Evolutionary conservation across 2,329 filamentous ascomycete species (phyloP).

Genomic region (Talaromyces rugulosus): DNA sequence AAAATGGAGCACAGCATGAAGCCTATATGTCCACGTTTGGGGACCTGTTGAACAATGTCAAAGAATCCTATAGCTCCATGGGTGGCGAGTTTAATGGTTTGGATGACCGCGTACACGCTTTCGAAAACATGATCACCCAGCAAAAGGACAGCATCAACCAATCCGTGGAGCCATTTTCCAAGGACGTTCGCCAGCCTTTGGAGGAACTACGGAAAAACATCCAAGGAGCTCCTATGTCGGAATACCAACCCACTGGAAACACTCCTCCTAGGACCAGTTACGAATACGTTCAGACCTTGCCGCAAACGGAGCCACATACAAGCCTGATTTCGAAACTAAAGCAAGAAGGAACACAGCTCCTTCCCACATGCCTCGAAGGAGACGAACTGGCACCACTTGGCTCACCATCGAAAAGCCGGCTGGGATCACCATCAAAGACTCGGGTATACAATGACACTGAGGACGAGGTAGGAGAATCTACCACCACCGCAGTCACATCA

Average conservation of each 20-base stretch:
- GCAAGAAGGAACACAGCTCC: slow-evolving; percentile 32
- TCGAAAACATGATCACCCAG: slow-evolving; percentile 64
- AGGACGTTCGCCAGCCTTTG: slow-evolving; percentile 64
- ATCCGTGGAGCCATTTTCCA: slow-evolving; percentile 57
- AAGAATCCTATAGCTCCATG: slow-evolving; percentile 68
- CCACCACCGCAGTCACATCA: slow-evolving; percentile 22
- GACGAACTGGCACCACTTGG: slow-evolving; percentile 20
- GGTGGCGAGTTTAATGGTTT: slow-evolving; percentile 66
- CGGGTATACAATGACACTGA: slow-evolving; percentile 50
- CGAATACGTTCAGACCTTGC: slow-evolving; percentile 72
- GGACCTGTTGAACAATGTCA: slow-evolving; percentile 62
- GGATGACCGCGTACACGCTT: slow-evolving; percentile 61
- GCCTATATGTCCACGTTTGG: slow-evolving; percentile 65
- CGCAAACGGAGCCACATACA: slow-evolving; percentile 66
- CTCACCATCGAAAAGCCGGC: slow-evolving; percentile 18
- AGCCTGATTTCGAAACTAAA: slow-evolving; percentile 51
- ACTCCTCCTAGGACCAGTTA: slow-evolving; percentile 82
- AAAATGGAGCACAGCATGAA: slow-evolving; percentile 74
- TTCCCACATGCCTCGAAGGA: slow-evolving; percentile 27
- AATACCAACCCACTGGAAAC: slow-evolving; percentile 79
- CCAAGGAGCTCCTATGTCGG: slow-evolving; percentile 59
- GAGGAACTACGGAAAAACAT: slow-evolving; percentile 67
- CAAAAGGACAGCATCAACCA: slow-evolving; percentile 57
- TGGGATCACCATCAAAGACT: slow-evolving; percentile 44
- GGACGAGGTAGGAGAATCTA: slow-evolving; percentile 32